A percentile compares a stretch with the other conserved stretches of the same genome.
Conservation (phyloP, 1,284 basidiomycete genomes). For the Melanopsichium pennsylvanicum region DNA sequence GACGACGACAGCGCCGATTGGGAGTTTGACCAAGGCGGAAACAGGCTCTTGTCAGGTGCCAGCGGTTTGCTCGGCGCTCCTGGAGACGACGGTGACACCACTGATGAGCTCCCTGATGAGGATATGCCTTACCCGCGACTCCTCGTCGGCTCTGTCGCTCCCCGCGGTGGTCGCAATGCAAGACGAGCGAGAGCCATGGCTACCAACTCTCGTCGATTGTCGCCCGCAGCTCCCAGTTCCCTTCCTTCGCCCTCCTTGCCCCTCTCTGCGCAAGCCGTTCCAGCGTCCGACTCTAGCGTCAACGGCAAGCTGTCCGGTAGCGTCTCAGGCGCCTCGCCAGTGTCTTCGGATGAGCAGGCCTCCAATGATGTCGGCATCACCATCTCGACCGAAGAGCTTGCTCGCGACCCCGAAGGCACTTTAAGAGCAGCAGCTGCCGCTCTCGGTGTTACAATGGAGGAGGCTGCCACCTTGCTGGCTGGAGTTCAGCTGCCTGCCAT, state of each 20-base stretch:
- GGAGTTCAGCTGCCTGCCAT: conserved; percentile 34
- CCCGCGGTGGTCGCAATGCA: conserved; percentile 59
- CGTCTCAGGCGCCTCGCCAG: conserved; percentile 21
- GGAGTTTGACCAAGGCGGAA: conserved; percentile 40
- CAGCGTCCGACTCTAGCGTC: conserved; percentile 15
- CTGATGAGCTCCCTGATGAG: conserved; percentile 63
- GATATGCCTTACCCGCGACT: conserved; percentile 65
- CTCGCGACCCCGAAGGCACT: conserved; percentile 49
- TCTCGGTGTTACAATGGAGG: conserved; percentile 40
- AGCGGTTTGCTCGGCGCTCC: conserved; percentile 22
- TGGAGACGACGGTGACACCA: conserved; percentile 64
- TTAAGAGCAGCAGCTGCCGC: conserved; percentile 43
- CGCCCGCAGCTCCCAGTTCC: conserved; percentile 46
- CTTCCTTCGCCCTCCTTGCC: conserved; percentile 34
- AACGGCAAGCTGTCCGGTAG: conserved; percentile 17
- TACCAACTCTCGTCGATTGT: conserved; percentile 53
- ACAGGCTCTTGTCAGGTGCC: conserved; percentile 22
- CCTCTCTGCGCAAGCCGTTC: conserved; percentile 4
- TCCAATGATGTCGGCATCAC: conserved; percentile 46
- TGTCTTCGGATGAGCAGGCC: conserved; percentile 27
- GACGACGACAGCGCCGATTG: conserved; percentile 58
- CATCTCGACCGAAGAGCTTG: conserved; percentile 50
- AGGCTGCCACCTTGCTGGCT: conserved; percentile 43
- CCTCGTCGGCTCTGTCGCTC: conserved; percentile 63
- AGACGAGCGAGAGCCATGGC: conserved; percentile 61